phyloP scores from a whole-genome alignment of 345 rosid species.

The rapeseed (Brassica napus) region DNA sequence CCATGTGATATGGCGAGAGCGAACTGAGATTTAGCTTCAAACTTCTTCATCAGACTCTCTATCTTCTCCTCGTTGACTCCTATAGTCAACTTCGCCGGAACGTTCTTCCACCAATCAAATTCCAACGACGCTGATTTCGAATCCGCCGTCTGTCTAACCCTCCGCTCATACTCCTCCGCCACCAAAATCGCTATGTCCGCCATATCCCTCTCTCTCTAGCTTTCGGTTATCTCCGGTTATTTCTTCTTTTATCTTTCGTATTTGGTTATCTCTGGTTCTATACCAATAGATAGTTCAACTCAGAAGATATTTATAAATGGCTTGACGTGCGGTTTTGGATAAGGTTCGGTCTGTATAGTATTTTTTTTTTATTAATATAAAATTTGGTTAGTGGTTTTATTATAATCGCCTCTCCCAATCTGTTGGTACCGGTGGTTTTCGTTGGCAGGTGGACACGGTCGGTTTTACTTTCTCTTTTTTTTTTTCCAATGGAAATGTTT shows the following conservation, averaged over 20 bases:
- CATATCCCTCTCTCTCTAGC: background rate
- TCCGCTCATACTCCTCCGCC: constrained; percentile 41
- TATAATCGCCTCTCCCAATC: constrained; percentile 2
- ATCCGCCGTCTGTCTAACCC: constrained; percentile 22
- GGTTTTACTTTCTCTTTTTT: constrained; percentile 6
- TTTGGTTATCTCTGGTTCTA: constrained; percentile 9
- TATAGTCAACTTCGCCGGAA: constrained; percentile 28
- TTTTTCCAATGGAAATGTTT: background rate
- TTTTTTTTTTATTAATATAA: background rate
- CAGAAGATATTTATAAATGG: too few species aligned
- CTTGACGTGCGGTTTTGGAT: constrained; percentile 21
- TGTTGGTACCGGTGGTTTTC: constrained; percentile 29
- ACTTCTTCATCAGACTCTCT: constrained; percentile 29
- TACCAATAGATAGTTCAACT: too few species aligned
- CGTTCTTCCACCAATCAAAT: constrained; percentile 14
- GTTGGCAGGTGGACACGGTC: constrained; percentile 13
- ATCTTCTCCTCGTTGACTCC: constrained; percentile 31
- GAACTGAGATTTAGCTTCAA: constrained; percentile 34
- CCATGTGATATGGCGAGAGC: constrained; percentile 33
- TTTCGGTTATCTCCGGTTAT: constrained; percentile 24
- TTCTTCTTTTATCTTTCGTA: too few species aligned
- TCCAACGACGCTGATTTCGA: constrained; percentile 9
- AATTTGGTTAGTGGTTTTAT: constrained; percentile 13
- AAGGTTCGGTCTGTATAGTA: constrained; percentile 16
- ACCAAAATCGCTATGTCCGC: constrained; percentile 42